These are phyloP conservation scores for Aspergillus cavernicola DNA, from an alignment of 495 filamentous ascomycete species.

Conservation along the genomic window DNA sequence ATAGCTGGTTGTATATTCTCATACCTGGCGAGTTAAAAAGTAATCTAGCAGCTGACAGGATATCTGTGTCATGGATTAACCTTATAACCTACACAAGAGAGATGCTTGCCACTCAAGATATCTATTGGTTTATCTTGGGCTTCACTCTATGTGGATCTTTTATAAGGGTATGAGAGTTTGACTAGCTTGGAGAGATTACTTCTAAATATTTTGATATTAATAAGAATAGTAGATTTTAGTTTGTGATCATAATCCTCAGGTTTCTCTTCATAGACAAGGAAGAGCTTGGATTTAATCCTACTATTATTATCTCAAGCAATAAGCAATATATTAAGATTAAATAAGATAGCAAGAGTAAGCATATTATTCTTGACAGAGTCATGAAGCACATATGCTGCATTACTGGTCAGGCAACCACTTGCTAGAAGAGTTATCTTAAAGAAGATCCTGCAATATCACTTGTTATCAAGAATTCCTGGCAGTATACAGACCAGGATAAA, in stretches of 20 bases:
- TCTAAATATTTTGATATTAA: slow-evolving; percentile 24
- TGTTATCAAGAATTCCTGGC: slow-evolving; percentile 19
- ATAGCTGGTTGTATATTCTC: slow-evolving; percentile 44
- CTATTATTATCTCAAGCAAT: slow-evolving; percentile 31
- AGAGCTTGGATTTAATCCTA: slow-evolving; percentile 47
- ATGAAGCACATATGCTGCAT: slow-evolving; percentile 38
- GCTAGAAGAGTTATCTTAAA: slow-evolving; percentile 19
- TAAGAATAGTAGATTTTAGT: slow-evolving; percentile 42
- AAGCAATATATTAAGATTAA: slow-evolving; percentile 37
- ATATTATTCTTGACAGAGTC: slow-evolving; percentile 39
- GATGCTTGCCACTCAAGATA: slow-evolving; percentile 43
- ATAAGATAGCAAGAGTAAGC: slow-evolving; percentile 32
- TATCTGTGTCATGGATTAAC: slow-evolving; percentile 34
- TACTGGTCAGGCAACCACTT: slow-evolving; percentile 44
- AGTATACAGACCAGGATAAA: slow-evolving; percentile 22
- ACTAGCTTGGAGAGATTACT: slow-evolving; percentile 42
- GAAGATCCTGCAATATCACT: slow-evolving; percentile 4
- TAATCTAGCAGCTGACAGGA: slow-evolving; percentile 35
- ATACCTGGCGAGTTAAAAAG: slow-evolving; percentile 47
- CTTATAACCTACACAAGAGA: slow-evolving; percentile 41
- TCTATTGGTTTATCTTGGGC: slow-evolving; percentile 42
- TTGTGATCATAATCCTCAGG: slow-evolving; percentile 42
- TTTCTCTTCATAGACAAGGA: slow-evolving; percentile 44
- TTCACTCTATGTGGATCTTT: slow-evolving; percentile 40
- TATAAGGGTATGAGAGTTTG: slow-evolving; percentile 40